Base-by-base conservation (phyloP, 2,329 filamentous ascomycete species). In the Colletotrichum gloeosporioides region DNA sequence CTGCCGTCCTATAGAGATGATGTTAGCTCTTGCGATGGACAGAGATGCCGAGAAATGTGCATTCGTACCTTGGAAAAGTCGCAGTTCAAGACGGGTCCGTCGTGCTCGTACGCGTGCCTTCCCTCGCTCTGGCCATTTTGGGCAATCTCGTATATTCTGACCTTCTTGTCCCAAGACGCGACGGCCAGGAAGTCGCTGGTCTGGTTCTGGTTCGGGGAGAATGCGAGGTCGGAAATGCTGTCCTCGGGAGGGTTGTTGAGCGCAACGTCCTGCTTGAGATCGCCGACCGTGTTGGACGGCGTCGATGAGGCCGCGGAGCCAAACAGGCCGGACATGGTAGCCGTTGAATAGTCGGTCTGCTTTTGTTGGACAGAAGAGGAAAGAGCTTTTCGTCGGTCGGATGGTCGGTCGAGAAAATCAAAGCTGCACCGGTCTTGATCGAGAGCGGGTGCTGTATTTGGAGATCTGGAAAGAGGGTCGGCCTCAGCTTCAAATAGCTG, bases 91-190 rank as follows among this genome's bases (percentile, higher is more conserved):
- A 98, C 96, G 4, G 96, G 95, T 61, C 91, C 95, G 79, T 95
- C 94, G 86, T 98, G 95, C 80, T 98, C 94, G 82, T 97, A 98
- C 75, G 94, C 88, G 78, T 95, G 95, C 82, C 96, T 96, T 66
- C 95, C 96, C 83, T 95, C 92, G 82, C 94, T 96, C 83, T 94
- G 91, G 59, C 96, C 95, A 79, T 92, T 92, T 73, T 86, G 87
- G 79, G 93, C 92, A 83, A 99, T 95, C 85, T 99, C 95, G 87
- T 99, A 99, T 83, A 99, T 96, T 82, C 96, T 94, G 78, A 99
- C 95, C 85, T 98, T 98, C 88, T 98, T 98, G 87, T 99, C 97
- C 97, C 97, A 99, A 81, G 95, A 98, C 64, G 95, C 89, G 44
- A 98, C 95, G 29, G 96, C 96, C 22, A 99, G 90, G 83, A 98